Evolutionary conservation across 768 basidiomycete genomes (phyloP).

Genomic region (Sarcomyxa edulis): DNA sequence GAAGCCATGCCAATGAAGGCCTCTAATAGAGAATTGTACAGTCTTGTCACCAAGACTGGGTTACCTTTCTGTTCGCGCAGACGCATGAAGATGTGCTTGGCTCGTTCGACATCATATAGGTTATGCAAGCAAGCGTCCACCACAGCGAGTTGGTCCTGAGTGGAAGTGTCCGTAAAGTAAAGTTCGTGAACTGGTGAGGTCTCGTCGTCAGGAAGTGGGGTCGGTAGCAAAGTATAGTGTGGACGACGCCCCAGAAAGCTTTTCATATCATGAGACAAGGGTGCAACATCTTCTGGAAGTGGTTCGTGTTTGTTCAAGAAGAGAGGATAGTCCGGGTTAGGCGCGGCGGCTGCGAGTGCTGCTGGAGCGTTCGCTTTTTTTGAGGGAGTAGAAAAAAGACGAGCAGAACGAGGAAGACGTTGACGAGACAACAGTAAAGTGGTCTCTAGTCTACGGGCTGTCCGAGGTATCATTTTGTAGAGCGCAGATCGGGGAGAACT

Average conservation of each 20-base stretch:
- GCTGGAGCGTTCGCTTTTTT: slow-evolving; percentile 51
- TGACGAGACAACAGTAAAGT: slow-evolving; percentile 61
- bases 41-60: slow-evolving; percentile 31
- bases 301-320: slow-evolving; percentile 22
- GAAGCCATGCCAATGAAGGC: slow-evolving; percentile 60
- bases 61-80: slow-evolving; percentile 35
- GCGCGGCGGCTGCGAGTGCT: slow-evolving; percentile 31
- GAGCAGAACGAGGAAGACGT: slow-evolving; percentile 61
- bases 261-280: slow-evolving; percentile 33
- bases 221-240: slow-evolving; percentile 56
- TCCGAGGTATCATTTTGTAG: slow-evolving; percentile 32
- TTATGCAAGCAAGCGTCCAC: slow-evolving; percentile 82
- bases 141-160: slow-evolving; percentile 68
- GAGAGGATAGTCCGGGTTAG: slow-evolving; percentile 32
- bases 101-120: slow-evolving; percentile 71
- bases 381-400: slow-evolving; percentile 65
- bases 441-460: slow-evolving; percentile 33
- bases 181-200: slow-evolving; percentile 34
- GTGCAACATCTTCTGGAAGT: slow-evolving; percentile 3
- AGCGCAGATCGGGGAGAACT: background rate
- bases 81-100: slow-evolving; percentile 64
- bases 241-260: slow-evolving; percentile 43
- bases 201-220: slow-evolving; percentile 54
- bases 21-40: slow-evolving; percentile 66
- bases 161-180: slow-evolving; percentile 60